These are phyloP conservation scores for Globisporangium polare DNA, from an alignment of 352 stramenopile genomes.

Conservation along the genomic window DNA sequence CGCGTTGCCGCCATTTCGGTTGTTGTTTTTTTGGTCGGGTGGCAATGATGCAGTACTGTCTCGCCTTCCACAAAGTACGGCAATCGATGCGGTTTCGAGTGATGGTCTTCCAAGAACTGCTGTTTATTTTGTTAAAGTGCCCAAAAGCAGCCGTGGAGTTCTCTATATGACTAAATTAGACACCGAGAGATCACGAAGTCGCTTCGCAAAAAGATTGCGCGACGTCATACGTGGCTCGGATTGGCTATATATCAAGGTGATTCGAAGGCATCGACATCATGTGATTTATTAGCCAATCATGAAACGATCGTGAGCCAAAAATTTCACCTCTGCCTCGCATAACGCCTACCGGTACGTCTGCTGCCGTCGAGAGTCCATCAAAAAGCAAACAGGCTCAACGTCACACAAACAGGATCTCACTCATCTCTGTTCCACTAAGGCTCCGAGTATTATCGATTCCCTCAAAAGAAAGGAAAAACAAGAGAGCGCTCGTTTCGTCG, in stretches of 20 bases:
- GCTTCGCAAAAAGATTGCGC: no score
- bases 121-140: no score
- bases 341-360: background rate
- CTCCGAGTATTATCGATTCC: no score
- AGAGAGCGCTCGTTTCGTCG: background rate
- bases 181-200: no score
- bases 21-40: background rate
- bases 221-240: no score
- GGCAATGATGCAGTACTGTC: background rate
- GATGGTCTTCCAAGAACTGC: conserved; percentile 4
- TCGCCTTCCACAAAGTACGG: background rate
- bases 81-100: background rate
- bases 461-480: background rate
- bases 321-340: background rate
- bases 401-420: background rate
- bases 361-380: background rate
- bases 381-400: background rate
- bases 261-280: no score
- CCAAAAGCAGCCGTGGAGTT: no score
- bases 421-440: no score
- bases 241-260: no score
- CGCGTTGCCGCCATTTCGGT: conserved; percentile 4
- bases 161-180: no score
- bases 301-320: background rate
- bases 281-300: conserved; percentile 3